Percentiles rank a stretch among this genome's conserved stretches.
Conservation (phyloP, 2,329 filamentous ascomycete genomes). For the Aspergillus carbonarius region DNA sequence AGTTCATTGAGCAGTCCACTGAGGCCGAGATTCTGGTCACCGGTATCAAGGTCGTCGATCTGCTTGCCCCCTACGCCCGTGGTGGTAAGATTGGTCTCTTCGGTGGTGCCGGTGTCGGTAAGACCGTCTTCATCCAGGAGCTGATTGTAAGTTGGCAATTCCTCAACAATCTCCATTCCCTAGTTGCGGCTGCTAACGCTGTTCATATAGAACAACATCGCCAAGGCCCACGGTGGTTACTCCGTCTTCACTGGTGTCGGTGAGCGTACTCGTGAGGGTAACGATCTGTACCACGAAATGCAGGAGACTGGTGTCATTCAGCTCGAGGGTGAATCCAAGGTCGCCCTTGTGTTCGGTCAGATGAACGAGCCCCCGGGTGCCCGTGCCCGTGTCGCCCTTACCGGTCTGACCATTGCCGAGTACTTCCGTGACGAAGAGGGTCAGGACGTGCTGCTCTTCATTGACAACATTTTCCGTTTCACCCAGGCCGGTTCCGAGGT, state of each 20-base stretch:
- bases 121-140: constrained; percentile 99
- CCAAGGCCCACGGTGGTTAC: constrained; percentile 99
- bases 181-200: background rate
- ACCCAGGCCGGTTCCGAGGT: constrained; percentile 99
- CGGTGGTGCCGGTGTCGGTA: constrained; percentile 99
- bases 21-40: constrained; percentile 94
- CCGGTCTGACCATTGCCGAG: constrained; percentile 68
- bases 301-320: constrained; percentile 99
- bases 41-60: constrained; percentile 99
- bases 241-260: constrained; percentile 99
- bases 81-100: constrained; percentile 99
- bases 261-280: constrained; percentile 99
- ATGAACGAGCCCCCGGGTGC: constrained; percentile 99
- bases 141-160: constrained; percentile 67
- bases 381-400: constrained; percentile 99
- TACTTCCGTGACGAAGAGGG: constrained; percentile 80
- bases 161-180: background rate
- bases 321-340: constrained; percentile 98
- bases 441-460: constrained; percentile 98
- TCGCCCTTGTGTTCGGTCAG: constrained; percentile 98
- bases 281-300: constrained; percentile 99
- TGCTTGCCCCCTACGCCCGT: constrained; percentile 98
- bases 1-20: constrained; percentile 94
- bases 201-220: constrained; percentile 84
- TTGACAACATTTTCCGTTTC: constrained; percentile 99